phyloP scores from a whole-genome alignment of 768 basidiomycete species.

The Holtermanniella nyarrowii region DNA sequence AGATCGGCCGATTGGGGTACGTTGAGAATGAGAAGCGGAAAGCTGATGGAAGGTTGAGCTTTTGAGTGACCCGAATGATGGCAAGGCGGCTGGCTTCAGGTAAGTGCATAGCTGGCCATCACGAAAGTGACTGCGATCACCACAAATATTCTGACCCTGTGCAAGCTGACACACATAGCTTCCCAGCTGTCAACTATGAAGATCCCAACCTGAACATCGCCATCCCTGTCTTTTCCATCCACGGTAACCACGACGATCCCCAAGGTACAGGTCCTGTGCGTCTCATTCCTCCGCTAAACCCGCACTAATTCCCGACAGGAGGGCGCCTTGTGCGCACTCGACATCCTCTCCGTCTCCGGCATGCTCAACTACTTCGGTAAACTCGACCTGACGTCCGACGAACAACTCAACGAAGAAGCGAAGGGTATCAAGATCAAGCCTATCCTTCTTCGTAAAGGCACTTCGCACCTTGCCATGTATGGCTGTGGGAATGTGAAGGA shows the following conservation, averaged over 20 bases:
- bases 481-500: constrained; percentile 96
- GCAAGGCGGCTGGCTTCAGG: constrained; percentile 74
- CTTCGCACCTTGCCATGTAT: constrained; percentile 77
- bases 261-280: constrained; percentile 86
- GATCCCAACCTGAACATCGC: constrained; percentile 89
- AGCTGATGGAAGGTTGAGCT: constrained; percentile 58
- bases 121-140: neutral
- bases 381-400: constrained; percentile 67
- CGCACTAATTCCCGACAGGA: constrained; percentile 48
- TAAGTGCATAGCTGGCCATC: constrained; percentile 42
- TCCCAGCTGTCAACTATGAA: constrained; percentile 94
- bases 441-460: constrained; percentile 81
- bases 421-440: constrained; percentile 76
- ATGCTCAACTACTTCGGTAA: constrained; percentile 98
- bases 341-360: constrained; percentile 85
- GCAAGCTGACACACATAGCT: too few species aligned
- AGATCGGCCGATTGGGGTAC: constrained; percentile 62
- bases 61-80: constrained; percentile 83
- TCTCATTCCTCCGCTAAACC: neutral
- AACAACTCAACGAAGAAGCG: constrained; percentile 51
- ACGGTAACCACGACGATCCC: constrained; percentile 98
- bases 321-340: constrained; percentile 89
- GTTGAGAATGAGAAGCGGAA: constrained; percentile 3
- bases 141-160: too few species aligned
- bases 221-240: constrained; percentile 97